Evolutionary conservation across 139 green algal species (phyloP), one percentile per base, ranked within the genome.

Genomic region (Coccomyxa sp.): DNA sequence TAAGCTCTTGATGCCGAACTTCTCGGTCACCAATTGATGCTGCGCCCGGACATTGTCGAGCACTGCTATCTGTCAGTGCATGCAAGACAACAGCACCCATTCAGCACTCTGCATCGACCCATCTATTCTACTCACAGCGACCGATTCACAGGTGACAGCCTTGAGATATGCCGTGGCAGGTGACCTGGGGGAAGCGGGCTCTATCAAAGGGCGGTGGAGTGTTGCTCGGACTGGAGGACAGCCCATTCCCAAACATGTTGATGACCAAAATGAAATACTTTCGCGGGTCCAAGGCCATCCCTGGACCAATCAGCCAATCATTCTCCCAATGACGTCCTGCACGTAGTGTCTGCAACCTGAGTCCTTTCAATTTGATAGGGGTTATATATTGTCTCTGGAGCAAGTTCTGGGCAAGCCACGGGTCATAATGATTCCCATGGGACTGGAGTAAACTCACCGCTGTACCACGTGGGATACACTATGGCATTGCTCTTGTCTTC

Each of bases 211-310:
- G 79, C 4, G 79, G 58, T 23, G 79, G 59, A 38, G 79, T 82
- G 58, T 82, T 82, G 28, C 79, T 82, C 13, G 79, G 79, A 13
- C 57, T 76, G 45, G 59, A 82, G 30, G 79, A 82, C 28, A 82
- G 59, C 10, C 79, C 79, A 58, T 82, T 82, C 57, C 79, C 79
- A 82, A 82, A 76, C 79, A 82, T 82, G 58, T 82, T 82, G 21
- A 58, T 58, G 11, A 77, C 79, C 58, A 82, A 59, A 28, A 82
- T 82, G 79, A 57, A 82, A 58, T 82, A 82, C 28, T 82, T 76
- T 14, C 0, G 57, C 10, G 79, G 79, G 59, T 75, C 58, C 13
- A 82, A 27, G 59, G 31, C 58, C 79, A 77, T 82, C 25, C 28
- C 79, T 57, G 59, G 79, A 38, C 79, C 79, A 57, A 82, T 82